Evolutionary conservation across 352 stramenopile genomes (phyloP), one percentile per base, ranked within the genome.

Genomic region (Ochromonadaceae sp.): DNA sequence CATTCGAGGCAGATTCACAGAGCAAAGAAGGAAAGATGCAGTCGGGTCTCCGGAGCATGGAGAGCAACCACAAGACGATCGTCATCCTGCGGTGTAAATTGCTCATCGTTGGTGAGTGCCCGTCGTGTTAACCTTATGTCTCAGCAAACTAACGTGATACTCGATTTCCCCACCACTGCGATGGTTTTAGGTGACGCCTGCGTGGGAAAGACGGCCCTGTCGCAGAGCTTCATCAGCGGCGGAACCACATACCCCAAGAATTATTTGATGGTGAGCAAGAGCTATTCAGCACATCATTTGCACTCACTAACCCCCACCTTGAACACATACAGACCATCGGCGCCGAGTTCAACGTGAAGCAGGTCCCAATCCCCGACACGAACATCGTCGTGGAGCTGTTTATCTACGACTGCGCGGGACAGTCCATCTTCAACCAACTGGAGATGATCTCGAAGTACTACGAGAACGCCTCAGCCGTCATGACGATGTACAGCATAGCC

Each of bases 391-490:
- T 95, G 32, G 87, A 95, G 72, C 78, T 94, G n/a, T 94, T 90
- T 58, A 67, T 95, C 10, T 91, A 92, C 43, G 87, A 95, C 70
- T 92, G 84, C 60, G 81, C 85, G 9, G 87, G 87, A 10, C 85
- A 95, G 66, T 88, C 80, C 59, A 86, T 95, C 55, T 95, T 95
- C 75, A 95, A 95, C 62, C 86, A 95, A 66, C 77, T 88, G 58
- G 83, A 90, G 55, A 88, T 92, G 70, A 80, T 82, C 36, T 76
- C 81, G 9, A 73, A 80, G 17, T 78, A 88, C 31, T 81, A 67
- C 38, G 71, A 81, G 22, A 85, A 86, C 66, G 80, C 83, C 17
- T 78, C 81, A 41, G 82, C 78, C 25, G 76, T 87, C 10, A 77
- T 88, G 57, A 57, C 90, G 34, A 80, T 89, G 0, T 91, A 87